Evolutionary conservation across 2,329 filamentous ascomycete genomes (phyloP).

Genomic region (Pyrenophora tritici-repentis): DNA sequence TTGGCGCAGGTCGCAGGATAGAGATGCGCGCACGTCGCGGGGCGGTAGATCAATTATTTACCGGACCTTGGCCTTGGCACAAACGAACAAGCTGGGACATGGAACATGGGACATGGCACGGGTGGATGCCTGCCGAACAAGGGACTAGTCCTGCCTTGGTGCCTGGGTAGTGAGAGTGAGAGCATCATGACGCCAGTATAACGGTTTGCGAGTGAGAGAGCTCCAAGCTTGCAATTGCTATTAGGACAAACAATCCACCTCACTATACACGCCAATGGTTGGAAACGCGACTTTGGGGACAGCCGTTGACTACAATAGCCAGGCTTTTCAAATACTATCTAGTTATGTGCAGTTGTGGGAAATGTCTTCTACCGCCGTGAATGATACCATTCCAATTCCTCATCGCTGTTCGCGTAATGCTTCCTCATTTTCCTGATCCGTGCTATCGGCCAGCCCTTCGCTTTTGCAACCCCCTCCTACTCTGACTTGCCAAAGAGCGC

Average conservation of each 20-base stretch:
- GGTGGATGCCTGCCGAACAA: constrained; percentile 7
- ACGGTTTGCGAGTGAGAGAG: neutral
- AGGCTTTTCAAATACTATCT: constrained; percentile 42
- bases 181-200: neutral
- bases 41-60: constrained; percentile 12
- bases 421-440: constrained; percentile 18
- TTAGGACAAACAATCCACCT: no score
- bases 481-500: constrained; percentile 67
- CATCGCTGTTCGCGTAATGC: constrained; percentile 37
- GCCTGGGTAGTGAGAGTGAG: neutral
- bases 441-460: constrained; percentile 16
- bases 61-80: constrained; percentile 21
- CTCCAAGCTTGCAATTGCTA: neutral
- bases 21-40: constrained; percentile 15
- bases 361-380: constrained; percentile 34
- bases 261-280: neutral
- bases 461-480: constrained; percentile 47
- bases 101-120: constrained; percentile 7
- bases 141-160: neutral
- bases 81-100: constrained; percentile 12
- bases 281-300: constrained; percentile 9
- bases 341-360: constrained; percentile 43
- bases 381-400: constrained; percentile 33
- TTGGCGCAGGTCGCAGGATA: constrained; percentile 23
- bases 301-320: constrained; percentile 28